Evolutionary conservation across 352 stramenopile species (phyloP).

Genomic region (Phytophthora citrophthora): DNA sequence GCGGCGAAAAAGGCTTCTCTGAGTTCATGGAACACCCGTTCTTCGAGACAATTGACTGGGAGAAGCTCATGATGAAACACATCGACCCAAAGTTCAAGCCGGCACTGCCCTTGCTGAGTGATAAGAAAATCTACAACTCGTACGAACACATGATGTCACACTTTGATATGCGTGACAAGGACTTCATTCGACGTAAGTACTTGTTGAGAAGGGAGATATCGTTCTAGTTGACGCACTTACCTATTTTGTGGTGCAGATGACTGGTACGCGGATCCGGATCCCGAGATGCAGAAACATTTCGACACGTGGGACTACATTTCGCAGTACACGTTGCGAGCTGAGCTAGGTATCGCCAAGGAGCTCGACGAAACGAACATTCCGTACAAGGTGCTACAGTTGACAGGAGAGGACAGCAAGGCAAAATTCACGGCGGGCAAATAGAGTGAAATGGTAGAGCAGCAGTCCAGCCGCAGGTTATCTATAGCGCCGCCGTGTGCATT

Average conservation of each 20-base stretch:
- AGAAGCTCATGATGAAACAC: constrained; percentile 90
- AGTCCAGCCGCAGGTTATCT: constrained; percentile 15
- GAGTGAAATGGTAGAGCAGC: constrained; percentile 6
- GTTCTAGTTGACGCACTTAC: constrained; percentile 5
- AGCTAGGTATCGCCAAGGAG: constrained; percentile 83
- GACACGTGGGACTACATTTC: constrained; percentile 90
- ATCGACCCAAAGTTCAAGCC: constrained; percentile 87
- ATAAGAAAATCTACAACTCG: constrained; percentile 87
- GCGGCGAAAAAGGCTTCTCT: constrained; percentile 71
- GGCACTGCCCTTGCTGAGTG: constrained; percentile 57
- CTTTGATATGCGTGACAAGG: constrained; percentile 84
- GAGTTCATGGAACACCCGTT: constrained; percentile 92
- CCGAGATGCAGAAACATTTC: constrained; percentile 87
- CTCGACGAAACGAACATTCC: constrained; percentile 88
- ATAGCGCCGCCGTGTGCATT: constrained; percentile 25
- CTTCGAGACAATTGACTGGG: constrained; percentile 87
- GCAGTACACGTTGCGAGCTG: constrained; percentile 77
- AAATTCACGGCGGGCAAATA: constrained; percentile 39
- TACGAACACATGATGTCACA: constrained; percentile 92
- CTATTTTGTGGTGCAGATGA: constrained; percentile 49
- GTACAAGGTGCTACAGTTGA: constrained; percentile 86
- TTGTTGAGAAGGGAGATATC: background rate
- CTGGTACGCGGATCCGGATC: constrained; percentile 77
- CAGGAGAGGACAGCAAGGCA: constrained; percentile 65
- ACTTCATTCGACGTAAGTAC: constrained; percentile 85